Evolutionary conservation across 73 alveolate genomes (phyloP).

Genomic region (Uronychia binucleata): DNA sequence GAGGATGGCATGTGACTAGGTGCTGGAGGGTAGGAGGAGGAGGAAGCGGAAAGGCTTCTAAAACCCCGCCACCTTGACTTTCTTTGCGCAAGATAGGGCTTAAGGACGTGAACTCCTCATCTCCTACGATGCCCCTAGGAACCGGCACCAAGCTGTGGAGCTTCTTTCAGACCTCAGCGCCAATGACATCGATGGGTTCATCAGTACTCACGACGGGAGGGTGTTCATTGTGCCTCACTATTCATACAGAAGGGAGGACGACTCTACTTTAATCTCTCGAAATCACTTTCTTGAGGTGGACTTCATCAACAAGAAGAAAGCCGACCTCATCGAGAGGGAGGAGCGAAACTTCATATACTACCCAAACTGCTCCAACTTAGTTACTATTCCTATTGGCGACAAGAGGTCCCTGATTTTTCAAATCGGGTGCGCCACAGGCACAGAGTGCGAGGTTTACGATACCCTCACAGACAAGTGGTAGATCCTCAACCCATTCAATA

Average conservation of each 20-base stretch:
- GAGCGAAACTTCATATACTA: conserved; percentile 4
- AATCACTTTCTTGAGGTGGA: not conserved
- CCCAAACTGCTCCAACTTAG: not conserved
- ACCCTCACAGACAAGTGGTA: not conserved
- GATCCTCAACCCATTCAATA: not conserved
- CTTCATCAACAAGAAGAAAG: not conserved
- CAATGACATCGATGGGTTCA: not conserved
- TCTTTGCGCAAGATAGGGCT: not conserved
- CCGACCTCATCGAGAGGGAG: not conserved
- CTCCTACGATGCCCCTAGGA: not conserved
- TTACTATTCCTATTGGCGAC: not conserved
- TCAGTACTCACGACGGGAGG: not conserved
- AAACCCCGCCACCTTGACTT: not conserved
- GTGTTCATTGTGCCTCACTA: not conserved
- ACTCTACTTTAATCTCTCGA: not conserved
- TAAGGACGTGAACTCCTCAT: not conserved
- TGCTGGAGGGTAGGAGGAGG: not conserved
- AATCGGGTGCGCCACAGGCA: conserved; percentile 9
- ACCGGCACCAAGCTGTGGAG: not conserved
- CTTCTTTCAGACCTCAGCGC: not conserved
- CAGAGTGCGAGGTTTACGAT: conserved; percentile 1
- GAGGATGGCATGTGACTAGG: not conserved
- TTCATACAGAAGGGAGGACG: not conserved
- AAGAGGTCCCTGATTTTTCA: not conserved
- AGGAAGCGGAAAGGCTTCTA: not conserved